Percentiles rank a stretch among this genome's conserved stretches.
These are phyloP conservation scores for Flaveria trinervia DNA, from an alignment of 129 eudicot genomes.

Conservation along the genomic window DNA sequence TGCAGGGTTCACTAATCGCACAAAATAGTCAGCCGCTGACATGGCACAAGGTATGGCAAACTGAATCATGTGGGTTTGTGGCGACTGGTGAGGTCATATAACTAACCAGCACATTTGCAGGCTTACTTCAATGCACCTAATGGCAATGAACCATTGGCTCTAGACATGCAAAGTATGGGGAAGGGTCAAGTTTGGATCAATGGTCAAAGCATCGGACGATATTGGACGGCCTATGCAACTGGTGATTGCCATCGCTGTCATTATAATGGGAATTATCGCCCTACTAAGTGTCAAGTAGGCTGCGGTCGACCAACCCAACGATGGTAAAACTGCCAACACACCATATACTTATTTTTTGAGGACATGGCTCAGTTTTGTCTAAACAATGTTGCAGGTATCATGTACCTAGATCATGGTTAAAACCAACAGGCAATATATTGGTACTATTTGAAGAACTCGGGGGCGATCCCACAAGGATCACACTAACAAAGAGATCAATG, in stretches of 20 bases:
- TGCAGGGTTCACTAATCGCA: slow-evolving; percentile 66
- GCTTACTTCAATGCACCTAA: slow-evolving; percentile 82
- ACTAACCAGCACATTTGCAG: slow-evolving; percentile 39
- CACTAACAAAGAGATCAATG: slow-evolving; percentile 78
- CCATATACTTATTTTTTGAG: background rate
- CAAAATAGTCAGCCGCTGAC: slow-evolving; percentile 76
- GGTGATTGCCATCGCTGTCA: slow-evolving; percentile 74
- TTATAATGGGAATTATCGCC: slow-evolving; percentile 65
- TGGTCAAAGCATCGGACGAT: slow-evolving; percentile 93
- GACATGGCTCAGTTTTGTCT: background rate
- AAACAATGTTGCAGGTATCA: slow-evolving; percentile 71
- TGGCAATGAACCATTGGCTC: slow-evolving; percentile 82
- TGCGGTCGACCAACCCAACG: slow-evolving; percentile 92
- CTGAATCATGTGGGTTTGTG: background rate
- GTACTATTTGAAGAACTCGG: slow-evolving; percentile 90
- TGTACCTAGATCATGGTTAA: slow-evolving; percentile 94
- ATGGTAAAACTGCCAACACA: slow-evolving; percentile 55
- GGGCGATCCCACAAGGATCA: slow-evolving; percentile 75
- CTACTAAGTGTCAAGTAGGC: slow-evolving; percentile 82
- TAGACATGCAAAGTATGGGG: slow-evolving; percentile 95
- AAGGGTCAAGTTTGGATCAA: slow-evolving; percentile 97
- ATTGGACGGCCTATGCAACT: slow-evolving; percentile 73
- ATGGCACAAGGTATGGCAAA: slow-evolving; percentile 81
- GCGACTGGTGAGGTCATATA: slow-evolving; percentile 5
- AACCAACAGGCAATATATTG: slow-evolving; percentile 73